Evolutionary conservation across 2,329 filamentous ascomycete species (phyloP), one percentile per base, ranked within the genome.

Genomic region (Allantophomopsis lycopodina): DNA sequence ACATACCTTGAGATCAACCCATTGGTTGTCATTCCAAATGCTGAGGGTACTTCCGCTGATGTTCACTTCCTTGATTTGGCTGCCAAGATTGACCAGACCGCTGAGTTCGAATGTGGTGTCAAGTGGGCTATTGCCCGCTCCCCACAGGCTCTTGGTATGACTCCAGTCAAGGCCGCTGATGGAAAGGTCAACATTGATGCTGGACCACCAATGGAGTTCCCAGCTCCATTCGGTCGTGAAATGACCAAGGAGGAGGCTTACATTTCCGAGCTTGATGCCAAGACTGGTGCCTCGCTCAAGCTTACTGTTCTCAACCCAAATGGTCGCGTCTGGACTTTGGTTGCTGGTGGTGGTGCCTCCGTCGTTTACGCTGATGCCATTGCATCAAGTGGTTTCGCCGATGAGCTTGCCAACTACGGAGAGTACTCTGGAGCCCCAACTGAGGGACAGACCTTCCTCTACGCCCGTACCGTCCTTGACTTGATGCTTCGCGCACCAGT

Each of bases 1-100:
- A 96, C 91, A 58, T 98, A 98, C 72, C 86, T 98, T 54, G 91
- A 98, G 69, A 98, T 98, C 74, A 98, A 98, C 79, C 91, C 91
- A 53, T 72, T 98, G 49, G 91, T 98, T 46, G 91, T 95, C 60
- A 89, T 98, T 56, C 91, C 91, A 63, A 96, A 96, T 64, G 81
- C 76, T 50, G 79, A 88, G 55, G 83, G 76, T 59, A 96, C 89
- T 51, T 94, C 87, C 43, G 91, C 91, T 42, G 82, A 87, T 33
- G 91, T 98, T 40, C 77, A 95, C 76, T 98, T 98, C 79, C 78
- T 98, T 53, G 91, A 98, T 70, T 74, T 98, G 60, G 91, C 91
- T 55, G 91, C 91, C 61, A 98, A 98, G 79, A 73, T 98, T 48
- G 91, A 98, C 63, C 91, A 98, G 71, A 98, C 91, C 48, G 91